phyloP scores from a whole-genome alignment of 495 filamentous ascomycete genomes.

The Tuber umbilicatum region DNA sequence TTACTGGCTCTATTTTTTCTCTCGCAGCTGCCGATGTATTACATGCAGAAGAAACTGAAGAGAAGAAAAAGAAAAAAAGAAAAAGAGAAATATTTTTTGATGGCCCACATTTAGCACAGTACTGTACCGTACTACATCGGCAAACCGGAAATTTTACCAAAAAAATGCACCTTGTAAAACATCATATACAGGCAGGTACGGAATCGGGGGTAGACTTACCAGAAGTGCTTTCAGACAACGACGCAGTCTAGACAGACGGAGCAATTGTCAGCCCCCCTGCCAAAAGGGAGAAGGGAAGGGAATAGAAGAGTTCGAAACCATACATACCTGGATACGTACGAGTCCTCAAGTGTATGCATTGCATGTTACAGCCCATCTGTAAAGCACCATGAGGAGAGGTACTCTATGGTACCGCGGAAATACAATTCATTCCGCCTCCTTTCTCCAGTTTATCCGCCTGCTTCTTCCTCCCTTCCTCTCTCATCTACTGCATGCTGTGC shows the following conservation, averaged over 20 bases:
- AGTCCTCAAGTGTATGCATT: background rate
- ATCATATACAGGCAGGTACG: background rate
- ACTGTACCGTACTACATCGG: background rate
- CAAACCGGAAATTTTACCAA: background rate
- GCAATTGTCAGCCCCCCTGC: background rate
- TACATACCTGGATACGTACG: background rate
- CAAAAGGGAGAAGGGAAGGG: background rate
- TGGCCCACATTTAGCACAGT: too few species aligned
- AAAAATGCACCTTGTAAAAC: background rate
- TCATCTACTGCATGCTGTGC: background rate
- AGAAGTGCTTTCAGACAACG: background rate
- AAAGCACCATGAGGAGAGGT: background rate
- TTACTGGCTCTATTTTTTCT: background rate
- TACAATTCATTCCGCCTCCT: background rate
- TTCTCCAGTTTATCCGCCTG: background rate
- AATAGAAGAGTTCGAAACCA: background rate
- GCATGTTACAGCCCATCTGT: background rate
- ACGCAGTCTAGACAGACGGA: background rate
- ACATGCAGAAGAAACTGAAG: slow-evolving; percentile 4
- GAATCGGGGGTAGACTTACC: background rate
- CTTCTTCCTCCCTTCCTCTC: background rate
- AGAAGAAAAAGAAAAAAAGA: background rate
- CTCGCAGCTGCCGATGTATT: background rate
- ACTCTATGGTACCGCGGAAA: background rate
- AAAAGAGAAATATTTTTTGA: background rate